Conservation (phyloP, 2,329 filamentous ascomycete genomes). For the Stagonosporopsis chrysanthemi region DNA sequence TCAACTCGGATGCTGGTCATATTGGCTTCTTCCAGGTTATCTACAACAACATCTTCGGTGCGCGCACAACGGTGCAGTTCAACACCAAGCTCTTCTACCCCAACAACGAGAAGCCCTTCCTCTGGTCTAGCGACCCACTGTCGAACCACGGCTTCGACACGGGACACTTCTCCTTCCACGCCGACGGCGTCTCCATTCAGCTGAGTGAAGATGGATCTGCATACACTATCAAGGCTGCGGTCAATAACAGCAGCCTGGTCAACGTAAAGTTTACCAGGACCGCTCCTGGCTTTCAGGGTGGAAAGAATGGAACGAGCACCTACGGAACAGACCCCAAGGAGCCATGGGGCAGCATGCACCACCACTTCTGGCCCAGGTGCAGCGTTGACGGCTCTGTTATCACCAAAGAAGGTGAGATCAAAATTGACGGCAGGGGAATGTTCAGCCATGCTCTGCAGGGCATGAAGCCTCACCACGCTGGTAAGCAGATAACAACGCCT, state of each 20-base stretch:
- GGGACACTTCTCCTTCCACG: slow-evolving; percentile 82
- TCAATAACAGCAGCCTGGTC: slow-evolving; percentile 80
- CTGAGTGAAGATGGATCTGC: slow-evolving; percentile 82
- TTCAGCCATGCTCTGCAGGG: slow-evolving; percentile 90
- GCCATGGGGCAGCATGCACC: slow-evolving; percentile 92
- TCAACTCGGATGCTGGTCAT: slow-evolving; percentile 79
- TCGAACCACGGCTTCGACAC: slow-evolving; percentile 83
- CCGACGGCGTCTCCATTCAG: slow-evolving; percentile 83
- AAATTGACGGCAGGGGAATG: slow-evolving; percentile 80
- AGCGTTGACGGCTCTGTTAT: slow-evolving; percentile 82
- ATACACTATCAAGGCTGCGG: slow-evolving; percentile 90
- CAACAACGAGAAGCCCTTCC: slow-evolving; percentile 72
- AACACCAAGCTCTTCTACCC: slow-evolving; percentile 90
- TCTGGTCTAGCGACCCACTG: slow-evolving; percentile 86
- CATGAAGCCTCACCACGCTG: slow-evolving; percentile 98
- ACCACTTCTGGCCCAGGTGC: slow-evolving; percentile 94
- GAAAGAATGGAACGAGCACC: slow-evolving; percentile 81
- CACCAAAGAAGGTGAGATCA: slow-evolving; percentile 79
- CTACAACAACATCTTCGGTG: slow-evolving; percentile 93
- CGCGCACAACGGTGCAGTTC: slow-evolving; percentile 91
- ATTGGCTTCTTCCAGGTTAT: slow-evolving; percentile 88
- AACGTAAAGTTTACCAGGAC: slow-evolving; percentile 81
- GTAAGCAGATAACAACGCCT: slow-evolving; percentile 50
- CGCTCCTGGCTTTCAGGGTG: slow-evolving; percentile 83
- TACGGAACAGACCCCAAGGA: slow-evolving; percentile 86